These are phyloP conservation scores for Fusarium sp. DNA, from an alignment of 2,329 filamentous ascomycete species.

Conservation along the genomic window DNA sequence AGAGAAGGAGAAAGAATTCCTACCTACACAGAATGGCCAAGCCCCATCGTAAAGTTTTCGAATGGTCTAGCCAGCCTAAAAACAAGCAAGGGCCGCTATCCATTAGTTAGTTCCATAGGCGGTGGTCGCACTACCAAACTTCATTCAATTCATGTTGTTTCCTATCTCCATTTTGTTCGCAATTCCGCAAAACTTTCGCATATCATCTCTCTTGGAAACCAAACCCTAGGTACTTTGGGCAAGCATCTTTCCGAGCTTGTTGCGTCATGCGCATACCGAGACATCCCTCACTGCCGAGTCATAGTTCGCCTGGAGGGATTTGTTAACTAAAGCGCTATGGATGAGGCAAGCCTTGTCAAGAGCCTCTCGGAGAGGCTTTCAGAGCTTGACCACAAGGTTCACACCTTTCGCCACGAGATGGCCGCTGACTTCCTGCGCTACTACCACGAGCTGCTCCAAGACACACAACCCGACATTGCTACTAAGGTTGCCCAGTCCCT, in stretches of 20 bases:
- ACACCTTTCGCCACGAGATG: constrained; percentile 68
- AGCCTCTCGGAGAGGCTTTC: constrained; percentile 66
- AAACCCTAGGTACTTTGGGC: constrained; percentile 19
- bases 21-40: constrained; percentile 8
- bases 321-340: constrained; percentile 51
- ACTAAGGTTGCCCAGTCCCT: constrained; percentile 61
- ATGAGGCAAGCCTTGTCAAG: constrained; percentile 61
- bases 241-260: constrained; percentile 36
- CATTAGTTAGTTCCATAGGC: constrained; percentile 9
- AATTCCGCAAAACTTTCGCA: constrained; percentile 37
- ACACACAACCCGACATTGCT: constrained; percentile 61
- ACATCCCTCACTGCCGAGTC: constrained; percentile 48
- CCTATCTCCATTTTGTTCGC: constrained; percentile 38
- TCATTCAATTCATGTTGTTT: constrained; percentile 32
- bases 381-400: constrained; percentile 69
- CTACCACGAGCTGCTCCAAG: constrained; percentile 62
- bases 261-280: constrained; percentile 56
- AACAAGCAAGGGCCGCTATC: constrained; percentile 27
- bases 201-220: constrained; percentile 33
- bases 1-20: neutral
- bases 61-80: constrained; percentile 38
- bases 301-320: constrained; percentile 49
- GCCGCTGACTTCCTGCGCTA: constrained; percentile 68
- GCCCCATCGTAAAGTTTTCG: constrained; percentile 32
- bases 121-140: constrained; percentile 19